Conservation (phyloP, 495 filamentous ascomycete species). For the Hyphodiscus hymeniophilus region DNA sequence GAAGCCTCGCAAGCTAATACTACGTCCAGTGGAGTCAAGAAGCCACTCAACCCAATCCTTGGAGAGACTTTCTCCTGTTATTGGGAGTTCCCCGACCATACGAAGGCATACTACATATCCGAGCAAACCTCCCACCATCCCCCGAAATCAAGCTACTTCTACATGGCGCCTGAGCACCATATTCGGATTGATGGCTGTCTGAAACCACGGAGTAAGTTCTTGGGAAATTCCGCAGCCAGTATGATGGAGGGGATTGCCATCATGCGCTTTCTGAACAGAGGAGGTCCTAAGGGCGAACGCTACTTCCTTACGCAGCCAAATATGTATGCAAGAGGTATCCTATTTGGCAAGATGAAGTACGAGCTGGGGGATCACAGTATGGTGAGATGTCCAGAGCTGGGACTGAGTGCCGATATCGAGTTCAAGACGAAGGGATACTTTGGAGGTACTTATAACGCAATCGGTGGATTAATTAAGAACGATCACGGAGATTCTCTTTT, state of each 20-base stretch:
- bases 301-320: slow-evolving; percentile 96
- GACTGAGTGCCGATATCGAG: slow-evolving; percentile 85
- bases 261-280: slow-evolving; percentile 72
- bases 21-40: slow-evolving; percentile 79
- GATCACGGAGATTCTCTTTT: slow-evolving; percentile 77
- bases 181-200: slow-evolving; percentile 94
- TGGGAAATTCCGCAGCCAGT: slow-evolving; percentile 95
- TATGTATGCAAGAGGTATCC: slow-evolving; percentile 96
- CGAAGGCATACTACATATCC: slow-evolving; percentile 86
- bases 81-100: slow-evolving; percentile 86
- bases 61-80: slow-evolving; percentile 93
- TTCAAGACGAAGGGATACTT: slow-evolving; percentile 99
- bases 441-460: slow-evolving; percentile 90
- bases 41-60: slow-evolving; percentile 93
- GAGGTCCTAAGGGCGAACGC: slow-evolving; percentile 65
- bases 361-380: slow-evolving; percentile 95
- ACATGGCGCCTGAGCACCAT: slow-evolving; percentile 90
- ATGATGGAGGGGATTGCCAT: slow-evolving; percentile 96
- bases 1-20: slow-evolving; percentile 10
- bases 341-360: slow-evolving; percentile 99
- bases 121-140: slow-evolving; percentile 98
- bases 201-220: slow-evolving; percentile 92
- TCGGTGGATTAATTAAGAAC: slow-evolving; percentile 87
- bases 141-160: slow-evolving; percentile 98
- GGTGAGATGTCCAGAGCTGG: slow-evolving; percentile 83